Evolutionary conservation across 192 early-diverging fungal genomes (phyloP).

Genomic region (Spinellus fusiger): DNA sequence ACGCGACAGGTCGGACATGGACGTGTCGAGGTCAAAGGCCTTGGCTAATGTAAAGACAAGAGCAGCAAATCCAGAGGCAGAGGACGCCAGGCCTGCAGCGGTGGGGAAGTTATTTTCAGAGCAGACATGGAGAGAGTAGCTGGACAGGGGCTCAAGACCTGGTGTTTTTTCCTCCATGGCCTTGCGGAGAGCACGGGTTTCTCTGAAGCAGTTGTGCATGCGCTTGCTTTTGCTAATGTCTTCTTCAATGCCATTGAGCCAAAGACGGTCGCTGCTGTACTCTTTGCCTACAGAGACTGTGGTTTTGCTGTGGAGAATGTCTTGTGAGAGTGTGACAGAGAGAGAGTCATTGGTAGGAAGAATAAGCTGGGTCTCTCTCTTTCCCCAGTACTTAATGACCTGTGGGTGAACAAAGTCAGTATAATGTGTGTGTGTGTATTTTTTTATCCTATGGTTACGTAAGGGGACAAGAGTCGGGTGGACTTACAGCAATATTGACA

Average conservation of each 20-base stretch:
- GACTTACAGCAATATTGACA: slow-evolving; percentile 96
- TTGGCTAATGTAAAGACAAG: slow-evolving; percentile 78
- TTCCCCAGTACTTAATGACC: slow-evolving; percentile 98
- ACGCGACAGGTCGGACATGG: slow-evolving; percentile 72
- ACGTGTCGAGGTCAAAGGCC: slow-evolving; percentile 67
- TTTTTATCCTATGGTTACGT: slow-evolving; percentile 4
- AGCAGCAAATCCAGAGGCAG: slow-evolving; percentile 93
- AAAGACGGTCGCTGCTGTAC: slow-evolving; percentile 73
- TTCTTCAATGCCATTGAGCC: slow-evolving; percentile 94
- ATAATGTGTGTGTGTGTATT: background rate
- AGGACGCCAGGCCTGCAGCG: slow-evolving; percentile 96
- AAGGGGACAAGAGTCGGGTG: too few species aligned
- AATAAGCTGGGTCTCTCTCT: slow-evolving; percentile 83
- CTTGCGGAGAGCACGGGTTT: slow-evolving; percentile 67
- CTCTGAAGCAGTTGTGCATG: slow-evolving; percentile 75
- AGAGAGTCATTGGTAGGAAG: slow-evolving; percentile 98
- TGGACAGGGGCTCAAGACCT: slow-evolving; percentile 49
- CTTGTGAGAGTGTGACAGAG: slow-evolving; percentile 93
- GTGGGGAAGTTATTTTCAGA: slow-evolving; percentile 99
- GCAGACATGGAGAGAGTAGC: slow-evolving; percentile 74
- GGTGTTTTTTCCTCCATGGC: slow-evolving; percentile 52
- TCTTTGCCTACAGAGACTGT: slow-evolving; percentile 67
- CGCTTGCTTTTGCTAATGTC: slow-evolving; percentile 75
- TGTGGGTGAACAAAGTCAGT: slow-evolving; percentile 1
- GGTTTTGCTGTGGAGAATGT: slow-evolving; percentile 93